Evolutionary conservation across 2,329 filamentous ascomycete genomes (phyloP).

Genomic region (Hypoxylon sp.): DNA sequence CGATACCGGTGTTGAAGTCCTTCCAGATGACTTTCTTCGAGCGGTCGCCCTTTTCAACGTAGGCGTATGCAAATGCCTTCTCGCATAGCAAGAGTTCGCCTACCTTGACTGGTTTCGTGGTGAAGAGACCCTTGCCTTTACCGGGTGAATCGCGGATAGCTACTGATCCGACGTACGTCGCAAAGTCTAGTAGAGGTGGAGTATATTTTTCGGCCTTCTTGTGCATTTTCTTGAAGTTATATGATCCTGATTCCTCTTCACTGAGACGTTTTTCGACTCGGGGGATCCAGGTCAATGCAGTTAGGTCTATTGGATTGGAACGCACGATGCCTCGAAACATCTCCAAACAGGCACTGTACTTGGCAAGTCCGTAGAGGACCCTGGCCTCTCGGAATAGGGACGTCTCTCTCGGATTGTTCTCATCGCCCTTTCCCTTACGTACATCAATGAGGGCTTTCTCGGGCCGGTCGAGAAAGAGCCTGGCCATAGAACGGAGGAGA

Average conservation of each 20-base stretch:
- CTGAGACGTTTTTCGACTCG: slow-evolving; percentile 51
- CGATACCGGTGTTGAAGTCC: slow-evolving; percentile 53
- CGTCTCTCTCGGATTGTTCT: slow-evolving; percentile 55
- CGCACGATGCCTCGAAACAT: slow-evolving; percentile 53
- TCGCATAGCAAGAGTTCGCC: slow-evolving; percentile 69
- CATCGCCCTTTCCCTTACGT: slow-evolving; percentile 23
- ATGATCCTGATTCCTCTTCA: slow-evolving; percentile 58
- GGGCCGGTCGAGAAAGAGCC: slow-evolving; percentile 50
- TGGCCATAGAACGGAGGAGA: slow-evolving; percentile 55
- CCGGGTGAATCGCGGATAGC: slow-evolving; percentile 56
- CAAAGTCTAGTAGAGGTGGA: slow-evolving; percentile 61
- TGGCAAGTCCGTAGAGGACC: slow-evolving; percentile 59
- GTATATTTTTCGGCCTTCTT: slow-evolving; percentile 51
- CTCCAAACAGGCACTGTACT: slow-evolving; percentile 55
- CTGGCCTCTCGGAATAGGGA: slow-evolving; percentile 59
- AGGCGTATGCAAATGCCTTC: slow-evolving; percentile 65
- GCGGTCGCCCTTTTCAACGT: slow-evolving; percentile 38
- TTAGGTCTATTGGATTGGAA: slow-evolving; percentile 54
- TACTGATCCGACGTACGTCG: slow-evolving; percentile 60
- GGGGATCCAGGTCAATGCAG: slow-evolving; percentile 49
- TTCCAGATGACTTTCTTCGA: slow-evolving; percentile 53
- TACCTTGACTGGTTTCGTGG: slow-evolving; percentile 59
- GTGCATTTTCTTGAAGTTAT: slow-evolving; percentile 56
- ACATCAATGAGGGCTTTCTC: slow-evolving; percentile 53
- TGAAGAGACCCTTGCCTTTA: slow-evolving; percentile 65